phyloP scores from a whole-genome alignment of 768 basidiomycete genomes.

The Omphalotus guepiniiformis region DNA sequence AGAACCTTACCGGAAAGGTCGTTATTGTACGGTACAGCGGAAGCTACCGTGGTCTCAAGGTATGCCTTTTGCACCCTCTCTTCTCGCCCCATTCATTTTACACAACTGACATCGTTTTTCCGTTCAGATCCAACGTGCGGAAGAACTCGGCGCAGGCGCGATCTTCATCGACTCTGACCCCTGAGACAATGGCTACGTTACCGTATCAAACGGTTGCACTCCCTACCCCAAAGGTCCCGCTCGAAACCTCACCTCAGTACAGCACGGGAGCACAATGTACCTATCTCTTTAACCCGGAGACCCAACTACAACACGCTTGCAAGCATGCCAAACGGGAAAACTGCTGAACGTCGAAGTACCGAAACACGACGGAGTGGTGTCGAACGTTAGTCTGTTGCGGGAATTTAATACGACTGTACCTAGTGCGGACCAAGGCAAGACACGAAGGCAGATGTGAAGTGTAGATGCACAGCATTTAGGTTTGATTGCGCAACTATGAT shows the following conservation, averaged over 20 bases:
- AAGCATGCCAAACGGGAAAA: constrained; percentile 72
- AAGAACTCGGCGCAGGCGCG: constrained; percentile 55
- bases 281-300: constrained; percentile 66
- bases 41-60: constrained; percentile 10
- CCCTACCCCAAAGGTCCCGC: constrained; percentile 83
- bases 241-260: constrained; percentile 78
- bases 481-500: no score
- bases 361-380: constrained; percentile 65
- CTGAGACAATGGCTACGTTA: constrained; percentile 58
- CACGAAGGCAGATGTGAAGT: constrained; percentile 74
- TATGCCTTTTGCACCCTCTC: constrained; percentile 14
- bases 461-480: constrained; percentile 74
- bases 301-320: constrained; percentile 85
- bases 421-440: constrained; percentile 74
- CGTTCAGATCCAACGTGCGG: constrained; percentile 19
- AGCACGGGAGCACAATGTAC: constrained; percentile 81
- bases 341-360: constrained; percentile 69
- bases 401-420: constrained; percentile 97
- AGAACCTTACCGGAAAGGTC: constrained; percentile 48
- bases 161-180: constrained; percentile 58
- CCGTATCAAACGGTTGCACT: constrained; percentile 49
- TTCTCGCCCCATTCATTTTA: background rate
- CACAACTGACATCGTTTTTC: background rate
- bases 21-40: constrained; percentile 31
- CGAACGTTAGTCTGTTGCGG: constrained; percentile 74